Evolutionary conservation across 2,329 filamentous ascomycete species (phyloP), one percentile per base, ranked within the genome.

Genomic region (Fusarium virguliforme): DNA sequence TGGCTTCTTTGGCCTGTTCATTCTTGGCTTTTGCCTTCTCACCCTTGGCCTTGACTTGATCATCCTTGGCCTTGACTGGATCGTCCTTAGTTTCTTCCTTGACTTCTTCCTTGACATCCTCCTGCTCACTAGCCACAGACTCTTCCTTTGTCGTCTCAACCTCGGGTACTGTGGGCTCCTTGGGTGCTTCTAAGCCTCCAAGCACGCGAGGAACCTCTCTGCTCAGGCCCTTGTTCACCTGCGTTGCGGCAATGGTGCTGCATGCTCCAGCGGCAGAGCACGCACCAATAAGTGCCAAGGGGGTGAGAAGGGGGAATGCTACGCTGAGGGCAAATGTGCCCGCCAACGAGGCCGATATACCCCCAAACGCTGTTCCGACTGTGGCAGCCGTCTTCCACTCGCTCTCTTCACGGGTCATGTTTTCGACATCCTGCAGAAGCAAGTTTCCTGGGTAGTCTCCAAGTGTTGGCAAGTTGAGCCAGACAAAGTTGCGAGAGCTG

Each of bases 311-410:
- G 2, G 68, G 68, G 48, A 69, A 71, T 0, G 65, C 60, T 26
- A 65, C 68, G 3, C 68, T 55, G 4, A 71, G 60, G 0, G 65
- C 60, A 9, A 65, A 71, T 9, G 68, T 57, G 8, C 64, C 68
- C 1, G 50, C 68, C 24, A 72, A 32, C 30, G 68, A 71, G 30
- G 68, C 68, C 38, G 68, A 57, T 8, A 71, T 1, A 6, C 68
- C 68, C 7, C 69, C 65, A 1, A 72, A 26, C 2, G 68, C 65
- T 48, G 68, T 71, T 54, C 68, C 41, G 30, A 69, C 68, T 30
- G 68, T 72, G 0, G 68, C 68, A 4, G 68, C 43, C 10, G 64
- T 72, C 53, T 71, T 71, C 68, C 68, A 71, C 8, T 64, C 60
- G 8, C 68, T 71, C 4, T 71, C 68, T 9, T 55, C 28, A 2